Evolutionary conservation across 2,329 filamentous ascomycete species (phyloP).

Genomic region (Talaromyces albobiverticillius): DNA sequence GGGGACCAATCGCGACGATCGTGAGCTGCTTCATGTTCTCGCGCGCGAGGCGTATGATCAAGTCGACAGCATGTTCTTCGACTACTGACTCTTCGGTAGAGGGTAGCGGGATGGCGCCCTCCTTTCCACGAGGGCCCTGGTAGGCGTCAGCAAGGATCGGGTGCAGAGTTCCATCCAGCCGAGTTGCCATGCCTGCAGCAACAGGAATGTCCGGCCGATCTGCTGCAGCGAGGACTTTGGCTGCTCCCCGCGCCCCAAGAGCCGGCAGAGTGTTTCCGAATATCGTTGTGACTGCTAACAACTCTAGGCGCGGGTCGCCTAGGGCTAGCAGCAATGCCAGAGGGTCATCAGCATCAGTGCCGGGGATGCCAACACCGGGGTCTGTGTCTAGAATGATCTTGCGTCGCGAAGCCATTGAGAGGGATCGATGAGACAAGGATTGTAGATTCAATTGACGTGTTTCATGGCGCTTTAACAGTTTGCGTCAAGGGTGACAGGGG

Average conservation of each 20-base stretch:
- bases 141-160: background rate
- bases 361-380: slow-evolving; percentile 1
- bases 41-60: background rate
- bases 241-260: background rate
- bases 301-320: background rate
- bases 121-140: background rate
- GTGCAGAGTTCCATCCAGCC: background rate
- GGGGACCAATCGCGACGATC: background rate
- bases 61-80: background rate
- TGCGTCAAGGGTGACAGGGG: background rate
- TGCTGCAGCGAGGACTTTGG: background rate
- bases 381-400: slow-evolving; percentile 1
- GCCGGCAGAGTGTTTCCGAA: slow-evolving; percentile 2
- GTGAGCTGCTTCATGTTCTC: background rate
- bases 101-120: background rate
- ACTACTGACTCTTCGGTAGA: background rate
- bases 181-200: slow-evolving; percentile 2
- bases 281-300: slow-evolving; percentile 1
- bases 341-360: slow-evolving; percentile 3
- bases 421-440: background rate
- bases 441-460: background rate
- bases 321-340: background rate
- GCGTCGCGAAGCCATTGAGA: background rate
- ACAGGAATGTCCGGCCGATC: background rate
- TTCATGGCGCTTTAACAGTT: background rate